A percentile compares a stretch with the other conserved stretches of the same genome.
These are phyloP conservation scores for Fusarium dlaminii DNA, from an alignment of 2,329 filamentous ascomycete genomes.

Conservation along the genomic window DNA sequence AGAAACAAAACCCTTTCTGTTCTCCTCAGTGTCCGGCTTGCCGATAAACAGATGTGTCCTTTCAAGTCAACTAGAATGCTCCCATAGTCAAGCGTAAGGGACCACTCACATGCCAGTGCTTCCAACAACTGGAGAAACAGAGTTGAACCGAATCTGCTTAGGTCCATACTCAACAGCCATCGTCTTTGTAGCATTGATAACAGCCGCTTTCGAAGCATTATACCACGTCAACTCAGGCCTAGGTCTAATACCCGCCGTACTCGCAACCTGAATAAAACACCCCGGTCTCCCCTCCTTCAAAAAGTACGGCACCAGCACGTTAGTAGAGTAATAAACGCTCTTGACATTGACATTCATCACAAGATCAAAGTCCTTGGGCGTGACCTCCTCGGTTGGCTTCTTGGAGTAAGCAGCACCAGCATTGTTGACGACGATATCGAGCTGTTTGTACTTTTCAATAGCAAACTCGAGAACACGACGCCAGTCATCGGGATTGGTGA, in stretches of 20 bases:
- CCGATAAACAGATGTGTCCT: constrained; percentile 59
- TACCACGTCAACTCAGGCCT: constrained; percentile 74
- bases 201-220: constrained; percentile 74
- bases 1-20: constrained; percentile 64
- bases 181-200: constrained; percentile 66
- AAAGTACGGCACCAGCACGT: constrained; percentile 69
- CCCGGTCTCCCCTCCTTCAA: constrained; percentile 65
- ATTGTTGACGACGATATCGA: constrained; percentile 71
- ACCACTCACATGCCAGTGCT: constrained; percentile 23
- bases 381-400: constrained; percentile 71
- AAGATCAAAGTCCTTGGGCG: constrained; percentile 71
- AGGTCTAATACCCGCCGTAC: constrained; percentile 66
- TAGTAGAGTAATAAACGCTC: constrained; percentile 69
- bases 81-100: fast-evolving
- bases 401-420: constrained; percentile 68
- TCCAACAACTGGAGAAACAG: constrained; percentile 75
- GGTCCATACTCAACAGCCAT: constrained; percentile 79
- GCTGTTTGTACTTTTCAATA: constrained; percentile 56
- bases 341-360: constrained; percentile 77
- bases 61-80: fast-evolving
- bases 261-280: constrained; percentile 72
- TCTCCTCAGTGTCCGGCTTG: constrained; percentile 70
- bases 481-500: constrained; percentile 60
- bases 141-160: constrained; percentile 77
- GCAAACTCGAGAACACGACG: constrained; percentile 56